Percentiles rank a stretch among this genome's conserved stretches.
Conservation (phyloP, 75 land plant genomes). For the Larix kaempferi region DNA sequence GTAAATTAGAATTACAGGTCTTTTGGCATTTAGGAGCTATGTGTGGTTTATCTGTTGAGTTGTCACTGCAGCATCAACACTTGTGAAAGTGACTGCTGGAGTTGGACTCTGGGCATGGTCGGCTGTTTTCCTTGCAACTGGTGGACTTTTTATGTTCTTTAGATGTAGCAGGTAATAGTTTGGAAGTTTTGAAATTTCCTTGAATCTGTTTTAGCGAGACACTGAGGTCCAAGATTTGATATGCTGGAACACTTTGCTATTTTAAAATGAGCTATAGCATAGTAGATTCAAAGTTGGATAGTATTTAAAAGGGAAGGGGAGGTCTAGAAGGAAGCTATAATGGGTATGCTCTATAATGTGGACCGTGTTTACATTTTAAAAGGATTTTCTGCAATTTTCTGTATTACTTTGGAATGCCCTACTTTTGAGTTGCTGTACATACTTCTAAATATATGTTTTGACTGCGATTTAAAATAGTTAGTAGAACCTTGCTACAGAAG, state of each 20-base stretch:
- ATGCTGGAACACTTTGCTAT: background rate
- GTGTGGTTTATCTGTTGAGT: conserved; percentile 7
- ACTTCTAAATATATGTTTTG: too few species aligned
- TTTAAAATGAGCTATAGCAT: background rate
- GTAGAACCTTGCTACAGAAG: too few species aligned
- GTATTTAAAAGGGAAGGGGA: too few species aligned
- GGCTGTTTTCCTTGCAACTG: conserved; percentile 59
- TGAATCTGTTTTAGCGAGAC: background rate
- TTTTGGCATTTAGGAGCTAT: background rate
- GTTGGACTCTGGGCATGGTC: conserved; percentile 85
- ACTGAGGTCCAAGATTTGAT: background rate
- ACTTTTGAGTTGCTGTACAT: too few species aligned
- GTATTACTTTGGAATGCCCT: too few species aligned
- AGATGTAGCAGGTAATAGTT: conserved; percentile 76
- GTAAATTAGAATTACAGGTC: background rate
- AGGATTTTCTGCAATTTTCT: too few species aligned
- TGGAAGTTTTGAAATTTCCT: background rate
- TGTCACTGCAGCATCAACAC: conserved; percentile 41
- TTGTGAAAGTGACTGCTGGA: conserved; percentile 65
- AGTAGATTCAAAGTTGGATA: too few species aligned
- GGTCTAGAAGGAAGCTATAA: too few species aligned
- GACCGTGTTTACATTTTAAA: too few species aligned
- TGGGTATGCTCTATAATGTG: too few species aligned
- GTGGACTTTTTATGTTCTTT: conserved; percentile 59
- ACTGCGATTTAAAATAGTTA: too few species aligned